Conservation (phyloP, 192 early-diverging fungal species). For the Entomortierella parvispora region DNA sequence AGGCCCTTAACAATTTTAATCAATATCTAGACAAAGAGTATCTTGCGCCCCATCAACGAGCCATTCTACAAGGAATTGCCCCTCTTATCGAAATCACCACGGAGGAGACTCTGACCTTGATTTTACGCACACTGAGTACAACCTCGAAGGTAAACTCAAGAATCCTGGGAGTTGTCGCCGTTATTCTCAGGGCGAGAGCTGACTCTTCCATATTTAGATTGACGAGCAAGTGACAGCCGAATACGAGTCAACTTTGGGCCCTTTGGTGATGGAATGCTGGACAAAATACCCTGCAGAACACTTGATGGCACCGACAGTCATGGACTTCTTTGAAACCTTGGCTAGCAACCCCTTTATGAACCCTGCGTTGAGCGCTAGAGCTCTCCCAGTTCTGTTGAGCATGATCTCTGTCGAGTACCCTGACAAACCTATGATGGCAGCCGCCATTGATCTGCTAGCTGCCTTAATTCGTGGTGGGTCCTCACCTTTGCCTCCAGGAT, state of each 20-base stretch:
- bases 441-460: constrained; percentile 77
- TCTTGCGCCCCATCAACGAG: constrained; percentile 61
- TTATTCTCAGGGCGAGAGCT: too few species aligned
- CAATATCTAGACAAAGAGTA: constrained; percentile 56
- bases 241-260: constrained; percentile 75
- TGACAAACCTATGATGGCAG: constrained; percentile 24
- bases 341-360: constrained; percentile 70
- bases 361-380: constrained; percentile 70
- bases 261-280: constrained; percentile 81
- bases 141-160: constrained; percentile 62
- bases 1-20: constrained; percentile 69
- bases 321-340: constrained; percentile 80
- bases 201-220: constrained; percentile 48
- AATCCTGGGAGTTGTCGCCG: not conserved
- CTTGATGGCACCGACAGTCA: constrained; percentile 72
- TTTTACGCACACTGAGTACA: constrained; percentile 69
- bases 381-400: constrained; percentile 71
- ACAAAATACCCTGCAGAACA: constrained; percentile 75
- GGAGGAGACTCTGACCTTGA: constrained; percentile 70
- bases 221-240: constrained; percentile 74
- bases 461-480: constrained; percentile 75
- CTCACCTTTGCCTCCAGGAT: constrained; percentile 76
- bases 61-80: constrained; percentile 68
- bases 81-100: constrained; percentile 59
- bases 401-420: constrained; percentile 10